Conservation (phyloP, 2,329 filamentous ascomycete genomes). For the Aspergillus udagawae region DNA sequence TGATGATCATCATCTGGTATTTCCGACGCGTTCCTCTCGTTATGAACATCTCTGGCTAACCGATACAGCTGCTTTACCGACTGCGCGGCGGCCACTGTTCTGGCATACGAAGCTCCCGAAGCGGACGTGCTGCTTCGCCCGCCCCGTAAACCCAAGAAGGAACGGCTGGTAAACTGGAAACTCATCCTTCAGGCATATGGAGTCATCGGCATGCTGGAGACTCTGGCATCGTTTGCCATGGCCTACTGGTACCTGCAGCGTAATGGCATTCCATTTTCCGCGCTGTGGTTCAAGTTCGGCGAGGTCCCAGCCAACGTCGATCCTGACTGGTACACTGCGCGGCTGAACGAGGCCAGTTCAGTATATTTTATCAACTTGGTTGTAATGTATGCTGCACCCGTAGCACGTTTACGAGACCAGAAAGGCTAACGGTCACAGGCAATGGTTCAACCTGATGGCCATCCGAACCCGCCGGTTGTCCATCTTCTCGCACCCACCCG, state of each 20-base stretch:
- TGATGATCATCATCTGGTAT: slow-evolving; percentile 65
- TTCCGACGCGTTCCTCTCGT: slow-evolving; percentile 1
- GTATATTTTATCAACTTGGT: slow-evolving; percentile 80
- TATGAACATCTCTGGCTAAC: background rate
- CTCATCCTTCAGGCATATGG: slow-evolving; percentile 71
- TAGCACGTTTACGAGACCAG: background rate
- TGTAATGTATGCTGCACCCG: slow-evolving; percentile 58
- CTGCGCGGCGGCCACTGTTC: slow-evolving; percentile 65
- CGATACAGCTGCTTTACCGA: slow-evolving; percentile 64
- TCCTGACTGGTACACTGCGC: slow-evolving; percentile 51
- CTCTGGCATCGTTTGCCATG: slow-evolving; percentile 59
- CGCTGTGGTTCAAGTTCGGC: slow-evolving; percentile 67
- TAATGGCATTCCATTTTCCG: slow-evolving; percentile 60
- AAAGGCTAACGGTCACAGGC: slow-evolving; percentile 35
- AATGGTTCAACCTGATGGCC: slow-evolving; percentile 72
- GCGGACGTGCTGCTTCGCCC: slow-evolving; percentile 67
- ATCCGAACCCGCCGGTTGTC: slow-evolving; percentile 62
- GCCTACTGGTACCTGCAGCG: slow-evolving; percentile 60
- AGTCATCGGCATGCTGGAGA: slow-evolving; percentile 63
- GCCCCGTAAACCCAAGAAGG: slow-evolving; percentile 64
- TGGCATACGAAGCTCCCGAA: slow-evolving; percentile 74
- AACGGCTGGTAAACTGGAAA: slow-evolving; percentile 69
- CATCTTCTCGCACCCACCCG: slow-evolving; percentile 68
- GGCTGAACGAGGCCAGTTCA: slow-evolving; percentile 62
- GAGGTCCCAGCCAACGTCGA: slow-evolving; percentile 48